Base-by-base conservation (phyloP, 352 stramenopile genomes). In the Phytophthora tentaculata region DNA sequence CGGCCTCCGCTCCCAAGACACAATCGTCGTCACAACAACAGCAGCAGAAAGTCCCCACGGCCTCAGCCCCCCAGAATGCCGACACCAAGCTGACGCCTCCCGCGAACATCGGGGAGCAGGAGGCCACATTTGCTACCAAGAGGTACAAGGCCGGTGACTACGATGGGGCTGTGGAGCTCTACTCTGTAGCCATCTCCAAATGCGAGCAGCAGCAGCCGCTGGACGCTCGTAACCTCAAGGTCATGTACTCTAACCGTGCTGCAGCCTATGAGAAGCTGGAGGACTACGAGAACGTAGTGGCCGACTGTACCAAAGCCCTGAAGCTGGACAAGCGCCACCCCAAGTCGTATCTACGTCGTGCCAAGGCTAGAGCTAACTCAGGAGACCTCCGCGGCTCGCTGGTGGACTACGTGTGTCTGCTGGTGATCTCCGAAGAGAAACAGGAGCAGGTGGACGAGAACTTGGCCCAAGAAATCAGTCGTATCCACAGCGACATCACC, bases 201-300 rank as follows among this genome's bases (percentile, higher is more conserved):
- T 84, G 77, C 60, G 84, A 91, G 66, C 50, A 70, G n/a, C 63
- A 78, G 9, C 71, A 81, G 57, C 81, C 84, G 10, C 64, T 89
- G 37, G 84, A 94, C 61, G 74, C 73, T 51, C 81, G 83, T 62
- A 92, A 94, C 73, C 68, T 94, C 26, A 94, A 94, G 62, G 86
- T 94, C 62, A 92, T 94, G 84, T 94, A 87, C 68, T 91, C 86
- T 61, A 94, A 94, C 76, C 83, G 86, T 29, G 86, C 84, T 0
- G 84, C 86, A 2, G 84, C 86, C 32, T 91, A 88, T 60, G 86
- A 94, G 53, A 81, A 84, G 52, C 73, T 94, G 17, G 71, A 85
- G 56, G 76, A 91, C 71, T 76, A 88, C 61, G 57, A 76, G 56
- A 77, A 76, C 51, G 86, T 94, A n/a, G 59, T 91, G 8, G 60